phyloP scores from a whole-genome alignment of 169 alveolate species.

The Plasmodium relictum region DNA sequence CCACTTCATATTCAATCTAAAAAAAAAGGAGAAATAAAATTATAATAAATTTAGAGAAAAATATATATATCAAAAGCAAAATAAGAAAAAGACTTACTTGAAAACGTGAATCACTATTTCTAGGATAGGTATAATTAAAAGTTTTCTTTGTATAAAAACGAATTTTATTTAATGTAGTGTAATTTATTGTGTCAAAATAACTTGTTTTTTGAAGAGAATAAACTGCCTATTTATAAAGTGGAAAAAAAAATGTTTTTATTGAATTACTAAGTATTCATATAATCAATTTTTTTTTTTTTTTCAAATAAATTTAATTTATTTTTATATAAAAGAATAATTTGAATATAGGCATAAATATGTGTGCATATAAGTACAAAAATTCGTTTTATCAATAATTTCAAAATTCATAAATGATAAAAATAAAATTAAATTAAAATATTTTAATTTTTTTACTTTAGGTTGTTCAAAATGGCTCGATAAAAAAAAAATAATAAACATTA shows the following conservation, averaged over 20 bases:
- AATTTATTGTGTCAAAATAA: slow-evolving; percentile 71
- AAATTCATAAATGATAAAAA: background rate
- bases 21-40: background rate
- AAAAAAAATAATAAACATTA: slow-evolving; percentile 69
- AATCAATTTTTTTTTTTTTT: background rate
- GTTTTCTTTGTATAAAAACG: slow-evolving; percentile 75
- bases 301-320: background rate
- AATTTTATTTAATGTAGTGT: slow-evolving; percentile 60
- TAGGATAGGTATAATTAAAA: slow-evolving; percentile 71
- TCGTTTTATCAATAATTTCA: background rate
- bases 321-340: background rate
- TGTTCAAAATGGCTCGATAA: slow-evolving; percentile 76
- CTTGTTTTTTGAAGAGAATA: slow-evolving; percentile 68
- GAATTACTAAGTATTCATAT: background rate
- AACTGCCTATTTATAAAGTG: slow-evolving; percentile 47
- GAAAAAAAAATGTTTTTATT: background rate
- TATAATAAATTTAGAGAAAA: background rate
- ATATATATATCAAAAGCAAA: background rate
- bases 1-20: slow-evolving; percentile 73
- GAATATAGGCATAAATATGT: background rate
- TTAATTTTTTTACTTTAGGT: slow-evolving; percentile 47
- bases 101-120: slow-evolving; percentile 70
- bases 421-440: background rate
- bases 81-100: slow-evolving; percentile 35
- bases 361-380: background rate